phyloP scores from a whole-genome alignment of 192 early-diverging fungal species.

The Backusella circina region DNA sequence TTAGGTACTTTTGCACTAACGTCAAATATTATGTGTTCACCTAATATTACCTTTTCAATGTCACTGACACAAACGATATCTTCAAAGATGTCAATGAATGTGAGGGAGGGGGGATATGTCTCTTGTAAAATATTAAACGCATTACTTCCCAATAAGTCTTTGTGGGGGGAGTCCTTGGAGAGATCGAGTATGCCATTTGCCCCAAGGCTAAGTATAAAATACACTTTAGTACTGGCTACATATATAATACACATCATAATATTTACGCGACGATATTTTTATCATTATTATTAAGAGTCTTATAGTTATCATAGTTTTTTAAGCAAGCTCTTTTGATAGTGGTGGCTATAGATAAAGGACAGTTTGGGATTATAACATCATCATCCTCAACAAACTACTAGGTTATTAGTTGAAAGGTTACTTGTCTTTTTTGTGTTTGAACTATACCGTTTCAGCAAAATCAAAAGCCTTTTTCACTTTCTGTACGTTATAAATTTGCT shows the following conservation, averaged over 20 bases:
- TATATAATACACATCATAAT: background rate
- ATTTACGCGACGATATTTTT: background rate
- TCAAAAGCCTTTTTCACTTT: background rate
- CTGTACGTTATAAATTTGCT: background rate
- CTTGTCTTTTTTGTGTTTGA: background rate
- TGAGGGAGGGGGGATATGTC: background rate
- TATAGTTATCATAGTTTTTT: background rate
- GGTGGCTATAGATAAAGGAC: background rate
- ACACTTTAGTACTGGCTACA: background rate
- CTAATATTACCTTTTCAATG: conserved; percentile 5
- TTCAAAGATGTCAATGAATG: background rate
- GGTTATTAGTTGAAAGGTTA: background rate
- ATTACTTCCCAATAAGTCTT: background rate
- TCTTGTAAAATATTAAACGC: background rate
- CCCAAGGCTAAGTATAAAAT: conserved; percentile 3
- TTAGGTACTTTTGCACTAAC: background rate
- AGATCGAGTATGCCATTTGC: conserved; percentile 1
- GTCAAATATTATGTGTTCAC: background rate
- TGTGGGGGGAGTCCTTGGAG: background rate
- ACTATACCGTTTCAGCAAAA: background rate
- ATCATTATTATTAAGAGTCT: background rate
- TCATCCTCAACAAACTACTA: conserved; percentile 6
- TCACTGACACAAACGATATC: background rate
- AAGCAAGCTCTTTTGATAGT: conserved; percentile 2
- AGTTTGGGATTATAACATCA: background rate